Conservation (phyloP, 176 grass and related monocot species). For the Hordeum marinum region DNA sequence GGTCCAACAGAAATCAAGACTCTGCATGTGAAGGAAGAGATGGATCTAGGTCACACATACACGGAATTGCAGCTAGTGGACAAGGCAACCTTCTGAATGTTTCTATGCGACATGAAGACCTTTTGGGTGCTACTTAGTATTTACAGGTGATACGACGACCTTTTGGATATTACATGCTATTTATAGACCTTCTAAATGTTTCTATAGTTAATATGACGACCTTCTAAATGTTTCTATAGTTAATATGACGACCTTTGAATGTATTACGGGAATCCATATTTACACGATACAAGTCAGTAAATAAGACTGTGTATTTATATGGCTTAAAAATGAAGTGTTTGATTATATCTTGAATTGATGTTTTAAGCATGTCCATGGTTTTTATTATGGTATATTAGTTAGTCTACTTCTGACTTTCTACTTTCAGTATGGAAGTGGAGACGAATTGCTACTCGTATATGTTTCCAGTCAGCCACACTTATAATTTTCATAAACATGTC, state of each 20-base stretch:
- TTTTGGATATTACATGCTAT: slow-evolving; percentile 5
- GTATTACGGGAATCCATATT: not conserved
- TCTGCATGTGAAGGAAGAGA: slow-evolving; percentile 49
- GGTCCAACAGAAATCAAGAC: not conserved
- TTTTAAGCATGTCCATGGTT: not conserved
- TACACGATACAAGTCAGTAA: not conserved
- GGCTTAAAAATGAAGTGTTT: not conserved
- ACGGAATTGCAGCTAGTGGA: not conserved
- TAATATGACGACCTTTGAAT: slow-evolving; percentile 13
- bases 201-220: not conserved
- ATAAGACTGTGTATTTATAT: not conserved
- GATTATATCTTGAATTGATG: not conserved
- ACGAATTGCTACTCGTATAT: not conserved
- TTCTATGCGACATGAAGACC: not conserved
- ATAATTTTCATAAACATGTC: not conserved
- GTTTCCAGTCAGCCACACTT: not conserved
- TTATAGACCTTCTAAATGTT: slow-evolving; percentile 11
- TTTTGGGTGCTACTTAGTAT: slow-evolving; percentile 4
- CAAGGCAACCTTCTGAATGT: not conserved
- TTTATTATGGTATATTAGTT: not conserved
- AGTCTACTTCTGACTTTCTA: not conserved
- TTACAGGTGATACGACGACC: not conserved
- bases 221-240: not conserved
- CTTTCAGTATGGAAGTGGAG: not conserved
- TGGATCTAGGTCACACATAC: slow-evolving; percentile 39